These are phyloP conservation scores for Plenodomus biglobosus DNA, from an alignment of 2,329 filamentous ascomycete genomes.

Conservation along the genomic window DNA sequence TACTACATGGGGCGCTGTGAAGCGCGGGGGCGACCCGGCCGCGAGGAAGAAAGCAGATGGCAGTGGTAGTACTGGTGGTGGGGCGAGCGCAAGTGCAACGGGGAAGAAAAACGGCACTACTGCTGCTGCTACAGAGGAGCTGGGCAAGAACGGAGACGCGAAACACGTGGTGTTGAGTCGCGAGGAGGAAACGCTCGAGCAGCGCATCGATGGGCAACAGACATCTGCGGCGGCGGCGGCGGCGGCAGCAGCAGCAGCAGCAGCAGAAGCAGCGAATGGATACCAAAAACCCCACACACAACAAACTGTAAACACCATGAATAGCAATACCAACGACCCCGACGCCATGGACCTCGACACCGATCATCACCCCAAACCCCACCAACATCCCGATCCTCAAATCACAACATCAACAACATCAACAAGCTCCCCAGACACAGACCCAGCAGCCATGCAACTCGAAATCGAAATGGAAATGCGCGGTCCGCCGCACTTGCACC, in stretches of 20 bases:
- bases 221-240: too few relatives aligned
- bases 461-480: conserved; percentile 47
- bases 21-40: conserved; percentile 54
- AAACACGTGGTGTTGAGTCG: not conserved
- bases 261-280: too few relatives aligned
- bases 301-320: not conserved
- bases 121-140: not conserved
- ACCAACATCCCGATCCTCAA: too few relatives aligned
- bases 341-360: conserved; percentile 16
- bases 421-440: conserved; percentile 23
- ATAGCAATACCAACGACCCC: not conserved
- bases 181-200: conserved; percentile 3
- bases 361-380: not conserved
- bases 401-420: not conserved
- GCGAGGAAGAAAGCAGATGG: conserved; percentile 15
- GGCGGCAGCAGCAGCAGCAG: too few relatives aligned
- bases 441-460: conserved; percentile 42
- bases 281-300: not conserved
- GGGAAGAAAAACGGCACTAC: too few relatives aligned
- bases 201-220: conserved; percentile 1
- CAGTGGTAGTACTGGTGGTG: conserved; percentile 9
- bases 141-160: not conserved
- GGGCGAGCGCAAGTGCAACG: conserved; percentile 8
- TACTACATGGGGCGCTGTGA: conserved; percentile 75
- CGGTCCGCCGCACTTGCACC: conserved; percentile 29